Evolutionary conservation across 2,329 filamentous ascomycete species (phyloP).

Genomic region (Trichocomaceae sp.): DNA sequence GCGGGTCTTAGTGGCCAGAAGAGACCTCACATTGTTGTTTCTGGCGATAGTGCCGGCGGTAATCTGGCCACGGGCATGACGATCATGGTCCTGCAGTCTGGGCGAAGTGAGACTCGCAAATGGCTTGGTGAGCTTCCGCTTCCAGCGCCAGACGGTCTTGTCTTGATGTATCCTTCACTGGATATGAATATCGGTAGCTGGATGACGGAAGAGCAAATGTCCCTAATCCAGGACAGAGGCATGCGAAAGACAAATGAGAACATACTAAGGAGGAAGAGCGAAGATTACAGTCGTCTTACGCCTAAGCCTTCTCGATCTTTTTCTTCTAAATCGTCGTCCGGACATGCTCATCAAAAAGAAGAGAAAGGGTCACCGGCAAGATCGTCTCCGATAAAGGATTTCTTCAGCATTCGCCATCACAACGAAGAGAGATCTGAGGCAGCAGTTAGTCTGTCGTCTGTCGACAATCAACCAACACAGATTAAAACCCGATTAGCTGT

Average conservation of each 20-base stretch:
- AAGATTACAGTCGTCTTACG: constrained; percentile 78
- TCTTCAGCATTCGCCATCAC: constrained; percentile 22
- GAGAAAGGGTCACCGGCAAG: background rate
- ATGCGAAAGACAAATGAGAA: constrained; percentile 70
- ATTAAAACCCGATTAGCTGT: constrained; percentile 84
- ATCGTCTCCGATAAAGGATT: constrained; percentile 15
- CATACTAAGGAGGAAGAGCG: constrained; percentile 75
- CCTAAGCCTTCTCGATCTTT: constrained; percentile 62
- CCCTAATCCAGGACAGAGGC: constrained; percentile 76
- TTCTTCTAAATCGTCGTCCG: constrained; percentile 53
- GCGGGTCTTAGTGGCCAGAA: constrained; percentile 64
- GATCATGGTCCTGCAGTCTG: constrained; percentile 81
- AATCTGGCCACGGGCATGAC: constrained; percentile 74
- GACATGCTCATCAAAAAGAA: constrained; percentile 58
- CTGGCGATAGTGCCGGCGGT: constrained; percentile 75
- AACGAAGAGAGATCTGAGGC: constrained; percentile 20
- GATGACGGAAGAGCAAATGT: constrained; percentile 99
- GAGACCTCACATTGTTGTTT: constrained; percentile 62
- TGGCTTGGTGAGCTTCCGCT: constrained; percentile 55
- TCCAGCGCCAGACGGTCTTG: constrained; percentile 68
- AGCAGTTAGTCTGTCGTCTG: constrained; percentile 23
- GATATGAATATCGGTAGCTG: constrained; percentile 98
- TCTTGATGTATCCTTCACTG: constrained; percentile 81
- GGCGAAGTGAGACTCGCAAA: constrained; percentile 50
- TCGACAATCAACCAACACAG: constrained; percentile 38